These are phyloP conservation scores for Ilex asprella DNA, from an alignment of 257 asterid genomes.

Conservation along the genomic window DNA sequence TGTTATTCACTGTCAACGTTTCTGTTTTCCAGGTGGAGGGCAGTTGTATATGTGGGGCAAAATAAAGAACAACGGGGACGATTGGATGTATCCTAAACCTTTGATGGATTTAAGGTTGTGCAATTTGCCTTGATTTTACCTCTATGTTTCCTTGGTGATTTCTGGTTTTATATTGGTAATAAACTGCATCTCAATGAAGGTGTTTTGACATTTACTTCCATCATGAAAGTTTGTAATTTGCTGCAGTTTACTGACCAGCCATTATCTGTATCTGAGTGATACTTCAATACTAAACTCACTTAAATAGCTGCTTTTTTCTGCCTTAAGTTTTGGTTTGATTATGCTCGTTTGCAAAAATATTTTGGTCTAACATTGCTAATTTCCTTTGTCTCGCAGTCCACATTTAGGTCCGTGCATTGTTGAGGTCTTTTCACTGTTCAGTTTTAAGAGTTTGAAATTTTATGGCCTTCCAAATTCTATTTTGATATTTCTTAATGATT, in stretches of 20 bases:
- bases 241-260: neutral
- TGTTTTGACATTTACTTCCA: neutral
- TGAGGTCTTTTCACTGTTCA: too few relatives aligned
- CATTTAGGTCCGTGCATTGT: too few relatives aligned
- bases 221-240: neutral
- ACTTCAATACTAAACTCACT: too few relatives aligned
- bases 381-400: too few relatives aligned
- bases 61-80: constrained; percentile 84
- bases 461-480: too few relatives aligned
- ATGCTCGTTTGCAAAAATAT: too few relatives aligned
- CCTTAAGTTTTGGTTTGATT: too few relatives aligned
- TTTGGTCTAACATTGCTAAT: too few relatives aligned
- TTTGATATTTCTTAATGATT: too few relatives aligned
- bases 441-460: too few relatives aligned
- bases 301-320: too few relatives aligned
- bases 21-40: constrained; percentile 73
- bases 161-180: neutral
- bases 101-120: constrained; percentile 87
- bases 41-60: constrained; percentile 99
- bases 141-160: neutral
- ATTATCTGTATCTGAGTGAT: too few relatives aligned
- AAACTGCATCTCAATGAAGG: neutral
- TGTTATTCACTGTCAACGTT: neutral
- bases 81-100: constrained; percentile 99
- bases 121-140: constrained; percentile 9